Base-by-base conservation (phyloP, 257 asterid genomes). In the Datura wrightii region DNA sequence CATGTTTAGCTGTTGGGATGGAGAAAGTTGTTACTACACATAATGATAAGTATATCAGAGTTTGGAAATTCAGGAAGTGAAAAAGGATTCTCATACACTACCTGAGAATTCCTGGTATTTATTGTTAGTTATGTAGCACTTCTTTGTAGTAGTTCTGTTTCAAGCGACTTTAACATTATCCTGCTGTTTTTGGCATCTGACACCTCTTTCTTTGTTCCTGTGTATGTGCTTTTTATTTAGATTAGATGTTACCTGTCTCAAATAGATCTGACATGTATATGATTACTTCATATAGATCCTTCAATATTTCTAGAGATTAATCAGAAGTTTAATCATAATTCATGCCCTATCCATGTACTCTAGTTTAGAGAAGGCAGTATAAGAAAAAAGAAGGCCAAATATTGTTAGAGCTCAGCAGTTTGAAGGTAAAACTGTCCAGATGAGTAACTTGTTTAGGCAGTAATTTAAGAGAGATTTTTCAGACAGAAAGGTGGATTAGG, bases 1-100 rank as follows among this genome's bases (percentile, higher is more conserved):
- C 92, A 10, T 90, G 96, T 87, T 90, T 94, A 91, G 97, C 96
- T 55, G 98, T 93, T 13, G 98, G 99, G 82, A 93, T 96, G 98
- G 93, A 93, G 92, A 96, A 96, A 88, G 91, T 96, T 59, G 97
- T 95, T 16, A 94, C 98, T 13, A 82, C 92, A 37, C 98, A 96
- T 74, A 79, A 89, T 84, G 95, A 91, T 53, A 89, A 55, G 6
- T 83, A 71, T 87, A 69, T 96, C 72, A 89, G 94, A 82, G 93
- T 94, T 18, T 96, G 99, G 99, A 94, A 86, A 82, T 89, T 89
- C 31, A 48, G 31, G 34, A 71, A 74, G 66, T 74, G 76, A 69
- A 24, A 39, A 7, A 80, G 13, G 44, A 50, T 52, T 66, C 42
- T 59, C 44, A 14, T 44, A 50, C 82, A 31, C 63, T 14, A 14